These are phyloP conservation scores for Aspergillus sp. DNA, from an alignment of 2,329 filamentous ascomycete genomes.

Conservation along the genomic window DNA sequence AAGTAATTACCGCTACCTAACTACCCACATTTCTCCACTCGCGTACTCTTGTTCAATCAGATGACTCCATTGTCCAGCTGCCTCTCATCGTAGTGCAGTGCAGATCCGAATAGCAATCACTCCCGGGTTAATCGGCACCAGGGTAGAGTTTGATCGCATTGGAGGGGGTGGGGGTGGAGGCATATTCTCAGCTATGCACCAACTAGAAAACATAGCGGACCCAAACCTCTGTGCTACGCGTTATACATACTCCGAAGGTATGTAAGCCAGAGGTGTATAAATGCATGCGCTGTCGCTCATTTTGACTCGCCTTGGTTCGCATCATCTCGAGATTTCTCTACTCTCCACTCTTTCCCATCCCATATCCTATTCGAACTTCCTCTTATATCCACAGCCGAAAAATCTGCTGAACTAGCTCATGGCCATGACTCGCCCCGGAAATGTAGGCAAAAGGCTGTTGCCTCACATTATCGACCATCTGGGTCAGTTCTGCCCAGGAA, in stretches of 20 bases:
- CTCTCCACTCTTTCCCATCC: not conserved
- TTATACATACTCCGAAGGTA: no score
- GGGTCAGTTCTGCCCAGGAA: slow-evolving; percentile 3
- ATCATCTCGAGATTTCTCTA: no score
- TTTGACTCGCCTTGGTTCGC: no score
- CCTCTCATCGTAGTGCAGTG: no score
- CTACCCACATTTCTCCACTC: no score
- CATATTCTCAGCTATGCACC: not conserved
- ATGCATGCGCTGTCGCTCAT: no score
- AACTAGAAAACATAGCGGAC: not conserved
- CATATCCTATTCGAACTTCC: not conserved
- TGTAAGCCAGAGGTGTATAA: no score
- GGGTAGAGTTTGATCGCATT: not conserved
- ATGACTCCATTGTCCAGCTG: no score
- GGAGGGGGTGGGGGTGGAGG: not conserved
- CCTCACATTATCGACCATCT: slow-evolving; percentile 5
- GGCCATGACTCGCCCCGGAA: not conserved
- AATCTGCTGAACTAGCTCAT: not conserved
- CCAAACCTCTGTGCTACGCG: no score
- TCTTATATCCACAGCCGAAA: not conserved
- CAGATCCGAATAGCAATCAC: not conserved
- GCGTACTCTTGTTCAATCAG: no score
- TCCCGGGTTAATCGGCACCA: not conserved
- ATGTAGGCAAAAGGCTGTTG: slow-evolving; percentile 6
- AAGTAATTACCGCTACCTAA: no score